These are phyloP conservation scores for Zymoseptoria passerinii DNA, from an alignment of 2,329 filamentous ascomycete species.

Conservation along the genomic window DNA sequence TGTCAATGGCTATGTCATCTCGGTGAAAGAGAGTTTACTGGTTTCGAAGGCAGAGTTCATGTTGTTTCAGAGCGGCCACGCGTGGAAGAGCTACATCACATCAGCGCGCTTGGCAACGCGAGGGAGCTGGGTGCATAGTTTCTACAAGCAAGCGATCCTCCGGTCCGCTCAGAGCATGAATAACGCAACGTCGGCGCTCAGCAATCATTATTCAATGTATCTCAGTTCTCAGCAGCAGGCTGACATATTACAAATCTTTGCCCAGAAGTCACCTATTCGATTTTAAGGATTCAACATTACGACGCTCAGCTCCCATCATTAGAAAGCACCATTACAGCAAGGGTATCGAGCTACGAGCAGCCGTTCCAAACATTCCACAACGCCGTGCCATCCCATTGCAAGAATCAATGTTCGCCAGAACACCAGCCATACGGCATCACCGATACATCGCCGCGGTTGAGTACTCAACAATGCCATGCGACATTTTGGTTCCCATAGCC, in stretches of 20 bases:
- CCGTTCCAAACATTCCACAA: conserved; percentile 1
- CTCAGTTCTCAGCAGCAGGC: neutral
- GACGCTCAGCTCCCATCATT: too few species aligned
- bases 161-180: neutral
- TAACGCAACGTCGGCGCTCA: neutral
- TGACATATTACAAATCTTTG: neutral
- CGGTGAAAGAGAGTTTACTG: neutral
- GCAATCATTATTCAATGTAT: neutral
- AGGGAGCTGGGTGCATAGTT: neutral
- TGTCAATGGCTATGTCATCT: conserved; percentile 4
- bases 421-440: neutral
- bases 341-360: conserved; percentile 5
- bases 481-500: conserved; percentile 9
- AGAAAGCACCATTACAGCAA: conserved; percentile 2
- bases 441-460: conserved; percentile 2
- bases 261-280: neutral
- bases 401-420: neutral
- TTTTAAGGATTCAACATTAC: neutral
- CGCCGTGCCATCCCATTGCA: neutral
- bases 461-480: conserved; percentile 4
- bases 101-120: neutral
- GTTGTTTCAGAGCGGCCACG: neutral
- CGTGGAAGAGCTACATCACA: neutral
- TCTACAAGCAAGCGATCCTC: neutral
- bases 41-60: neutral